Evolutionary conservation across 1,284 basidiomycete genomes (phyloP).

Genomic region (Leccinum solheimii): DNA sequence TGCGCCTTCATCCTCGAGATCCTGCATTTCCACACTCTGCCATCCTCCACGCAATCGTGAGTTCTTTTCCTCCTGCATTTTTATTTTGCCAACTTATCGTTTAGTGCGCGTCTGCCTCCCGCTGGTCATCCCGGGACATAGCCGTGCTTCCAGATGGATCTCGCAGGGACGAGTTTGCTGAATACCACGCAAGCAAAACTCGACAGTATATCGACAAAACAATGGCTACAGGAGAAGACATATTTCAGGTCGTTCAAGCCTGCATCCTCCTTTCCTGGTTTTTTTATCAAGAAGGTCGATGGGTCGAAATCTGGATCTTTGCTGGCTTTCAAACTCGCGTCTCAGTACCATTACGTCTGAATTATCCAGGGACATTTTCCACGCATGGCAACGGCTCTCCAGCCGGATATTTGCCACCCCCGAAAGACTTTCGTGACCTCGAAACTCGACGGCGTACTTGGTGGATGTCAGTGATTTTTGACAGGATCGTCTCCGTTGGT

Average conservation of each 20-base stretch:
- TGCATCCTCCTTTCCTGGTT: constrained; percentile 84
- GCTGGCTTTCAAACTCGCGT: constrained; percentile 83
- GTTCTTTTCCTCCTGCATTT: constrained; percentile 9
- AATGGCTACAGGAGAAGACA: constrained; percentile 80
- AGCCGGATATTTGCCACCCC: constrained; percentile 76
- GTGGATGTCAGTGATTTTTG: constrained; percentile 87
- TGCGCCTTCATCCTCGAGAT: constrained; percentile 74
- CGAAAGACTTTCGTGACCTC: constrained; percentile 68
- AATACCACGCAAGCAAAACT: constrained; percentile 82
- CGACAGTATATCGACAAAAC: constrained; percentile 80
- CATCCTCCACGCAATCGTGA: constrained; percentile 78
- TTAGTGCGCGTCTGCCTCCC: constrained; percentile 80
- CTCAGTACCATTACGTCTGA: constrained; percentile 77
- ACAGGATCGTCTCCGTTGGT: constrained; percentile 81
- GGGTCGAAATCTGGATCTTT: constrained; percentile 89
- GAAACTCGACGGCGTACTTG: constrained; percentile 77
- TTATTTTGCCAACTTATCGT: constrained; percentile 18
- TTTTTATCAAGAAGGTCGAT: constrained; percentile 83
- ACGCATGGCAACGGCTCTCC: constrained; percentile 64
- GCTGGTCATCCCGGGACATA: constrained; percentile 72
- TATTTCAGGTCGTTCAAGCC: constrained; percentile 82
- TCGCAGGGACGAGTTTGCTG: constrained; percentile 75
- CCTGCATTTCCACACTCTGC: constrained; percentile 79
- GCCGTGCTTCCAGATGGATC: constrained; percentile 68
- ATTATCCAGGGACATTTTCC: constrained; percentile 79